Percentiles rank a stretch among this genome's conserved stretches.
These are phyloP conservation scores for Bryum argenteum DNA, from an alignment of 225 moss, liverwort and hornwort genomes.

Conservation along the genomic window DNA sequence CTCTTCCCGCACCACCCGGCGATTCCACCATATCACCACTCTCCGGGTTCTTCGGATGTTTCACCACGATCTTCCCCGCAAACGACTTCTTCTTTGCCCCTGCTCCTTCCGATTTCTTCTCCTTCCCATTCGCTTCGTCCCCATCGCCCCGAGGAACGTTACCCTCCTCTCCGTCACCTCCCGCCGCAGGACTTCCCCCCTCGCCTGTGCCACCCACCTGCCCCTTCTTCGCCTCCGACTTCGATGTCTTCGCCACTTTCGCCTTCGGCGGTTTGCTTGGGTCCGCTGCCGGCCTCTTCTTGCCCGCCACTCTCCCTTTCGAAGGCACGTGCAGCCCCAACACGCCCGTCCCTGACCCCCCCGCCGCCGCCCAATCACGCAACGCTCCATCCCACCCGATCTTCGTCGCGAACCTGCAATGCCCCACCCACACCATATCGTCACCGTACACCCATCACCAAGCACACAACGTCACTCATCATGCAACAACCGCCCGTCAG, in stretches of 20 bases:
- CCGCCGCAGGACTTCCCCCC: conserved; percentile 13
- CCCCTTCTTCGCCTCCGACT: conserved; percentile 53
- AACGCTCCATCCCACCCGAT: conserved; percentile 72
- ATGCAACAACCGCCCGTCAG: background rate
- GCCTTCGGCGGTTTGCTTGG: conserved; percentile 67
- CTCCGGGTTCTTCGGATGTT: conserved; percentile 32
- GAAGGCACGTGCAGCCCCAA: conserved; percentile 54
- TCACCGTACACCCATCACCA: background rate
- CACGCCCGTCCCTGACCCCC: conserved; percentile 74
- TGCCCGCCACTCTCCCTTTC: conserved; percentile 54
- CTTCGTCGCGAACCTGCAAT: conserved; percentile 67
- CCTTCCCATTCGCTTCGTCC: conserved; percentile 29
- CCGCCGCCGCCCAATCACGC: conserved; percentile 85
- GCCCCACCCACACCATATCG: background rate
- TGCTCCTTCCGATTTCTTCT: conserved; percentile 12
- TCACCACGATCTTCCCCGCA: conserved; percentile 16
- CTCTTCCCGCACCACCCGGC: conserved; percentile 9
- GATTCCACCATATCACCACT: conserved; percentile 1
- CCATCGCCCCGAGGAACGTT: conserved; percentile 3
- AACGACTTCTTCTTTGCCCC: conserved; percentile 5
- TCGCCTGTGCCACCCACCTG: conserved; percentile 18
- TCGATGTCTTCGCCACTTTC: conserved; percentile 63
- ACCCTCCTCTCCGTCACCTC: conserved; percentile 15
- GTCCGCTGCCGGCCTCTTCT: conserved; percentile 68
- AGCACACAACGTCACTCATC: conserved; percentile 50